Evolutionary conservation across 2,329 filamentous ascomycete genomes (phyloP).

Genomic region (Rhynchosporium graminicola): DNA sequence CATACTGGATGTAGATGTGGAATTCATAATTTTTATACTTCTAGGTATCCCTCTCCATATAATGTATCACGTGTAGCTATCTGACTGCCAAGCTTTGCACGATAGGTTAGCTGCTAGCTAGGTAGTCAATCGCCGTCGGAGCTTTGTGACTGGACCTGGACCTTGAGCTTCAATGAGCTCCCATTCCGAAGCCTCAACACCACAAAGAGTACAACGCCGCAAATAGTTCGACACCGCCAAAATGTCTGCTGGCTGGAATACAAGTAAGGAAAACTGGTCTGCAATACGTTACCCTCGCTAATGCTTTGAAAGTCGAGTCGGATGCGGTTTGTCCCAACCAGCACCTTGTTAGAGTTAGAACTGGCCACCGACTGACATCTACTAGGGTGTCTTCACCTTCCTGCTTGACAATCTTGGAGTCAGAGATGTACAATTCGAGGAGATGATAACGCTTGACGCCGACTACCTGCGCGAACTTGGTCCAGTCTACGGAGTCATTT

Average conservation of each 20-base stretch:
- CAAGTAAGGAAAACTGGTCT: conserved; percentile 55
- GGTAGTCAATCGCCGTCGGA: not conserved
- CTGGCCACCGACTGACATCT: conserved; percentile 28
- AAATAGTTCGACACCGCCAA: conserved; percentile 26
- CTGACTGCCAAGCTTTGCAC: not conserved
- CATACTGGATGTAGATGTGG: not conserved
- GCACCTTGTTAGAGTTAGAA: not conserved
- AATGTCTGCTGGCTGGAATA: conserved; percentile 91
- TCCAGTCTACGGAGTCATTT: conserved; percentile 92
- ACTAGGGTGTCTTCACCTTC: conserved; percentile 89
- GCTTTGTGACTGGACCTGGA: not conserved
- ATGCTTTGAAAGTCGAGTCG: conserved; percentile 67
- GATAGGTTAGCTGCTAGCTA: not conserved
- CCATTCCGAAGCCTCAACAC: conserved; percentile 2
- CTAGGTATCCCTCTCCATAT: too few relatives aligned
- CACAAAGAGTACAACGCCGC: conserved; percentile 3
- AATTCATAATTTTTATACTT: conserved; percentile 5
- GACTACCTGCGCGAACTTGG: conserved; percentile 69
- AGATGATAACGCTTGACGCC: conserved; percentile 85
- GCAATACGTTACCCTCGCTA: conserved; percentile 19
- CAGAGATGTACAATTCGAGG: conserved; percentile 93
- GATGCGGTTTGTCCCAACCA: conserved; percentile 70
- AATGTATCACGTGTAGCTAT: conserved; percentile 9
- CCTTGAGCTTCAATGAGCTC: not conserved
- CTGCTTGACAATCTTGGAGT: conserved; percentile 91